Conservation (phyloP, 495 filamentous ascomycete species). For the Trichoderma orchidacearum region DNA sequence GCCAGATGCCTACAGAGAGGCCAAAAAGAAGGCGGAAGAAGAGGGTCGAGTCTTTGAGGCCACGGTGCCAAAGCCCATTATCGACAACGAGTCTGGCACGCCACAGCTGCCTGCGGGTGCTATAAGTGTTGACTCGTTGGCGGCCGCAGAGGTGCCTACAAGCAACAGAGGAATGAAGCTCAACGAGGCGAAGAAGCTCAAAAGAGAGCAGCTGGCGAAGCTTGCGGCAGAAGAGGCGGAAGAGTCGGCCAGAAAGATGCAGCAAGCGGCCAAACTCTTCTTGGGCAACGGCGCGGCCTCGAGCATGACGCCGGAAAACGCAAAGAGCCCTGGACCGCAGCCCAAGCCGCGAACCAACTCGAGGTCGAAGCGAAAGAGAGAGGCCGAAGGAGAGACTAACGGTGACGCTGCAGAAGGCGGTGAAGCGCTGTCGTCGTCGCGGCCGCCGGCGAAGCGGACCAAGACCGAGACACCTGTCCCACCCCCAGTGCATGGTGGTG, state of each 20-base stretch:
- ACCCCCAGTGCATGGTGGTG: conserved; percentile 22
- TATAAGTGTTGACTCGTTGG: conserved; percentile 32
- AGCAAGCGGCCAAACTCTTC: conserved; percentile 39
- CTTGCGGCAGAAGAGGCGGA: conserved; percentile 57
- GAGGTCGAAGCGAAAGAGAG: conserved; percentile 33
- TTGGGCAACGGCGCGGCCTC: neutral
- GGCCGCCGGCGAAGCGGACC: conserved; percentile 36
- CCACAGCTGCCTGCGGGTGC: conserved; percentile 33
- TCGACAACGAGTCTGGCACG: conserved; percentile 17
- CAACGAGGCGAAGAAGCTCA: conserved; percentile 86
- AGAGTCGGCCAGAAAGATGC: conserved; percentile 43
- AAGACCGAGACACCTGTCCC: conserved; percentile 43
- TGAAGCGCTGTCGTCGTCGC: conserved; percentile 12
- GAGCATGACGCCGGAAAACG: conserved; percentile 5
- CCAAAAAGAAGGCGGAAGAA: conserved; percentile 53
- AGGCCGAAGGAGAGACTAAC: conserved; percentile 28
- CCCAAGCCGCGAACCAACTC: conserved; percentile 7
- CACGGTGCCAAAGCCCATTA: conserved; percentile 25
- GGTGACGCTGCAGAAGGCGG: conserved; percentile 24
- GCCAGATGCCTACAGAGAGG: conserved; percentile 54
- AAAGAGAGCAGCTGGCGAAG: conserved; percentile 57
- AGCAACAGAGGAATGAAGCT: conserved; percentile 84
- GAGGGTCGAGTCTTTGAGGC: conserved; percentile 48
- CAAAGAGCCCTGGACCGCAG: conserved; percentile 5
- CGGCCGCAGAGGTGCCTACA: conserved; percentile 39